These are phyloP conservation scores for Nadsonia starkeyi-henricii DNA, from an alignment of 1,139 yeast species.

Conservation along the genomic window DNA sequence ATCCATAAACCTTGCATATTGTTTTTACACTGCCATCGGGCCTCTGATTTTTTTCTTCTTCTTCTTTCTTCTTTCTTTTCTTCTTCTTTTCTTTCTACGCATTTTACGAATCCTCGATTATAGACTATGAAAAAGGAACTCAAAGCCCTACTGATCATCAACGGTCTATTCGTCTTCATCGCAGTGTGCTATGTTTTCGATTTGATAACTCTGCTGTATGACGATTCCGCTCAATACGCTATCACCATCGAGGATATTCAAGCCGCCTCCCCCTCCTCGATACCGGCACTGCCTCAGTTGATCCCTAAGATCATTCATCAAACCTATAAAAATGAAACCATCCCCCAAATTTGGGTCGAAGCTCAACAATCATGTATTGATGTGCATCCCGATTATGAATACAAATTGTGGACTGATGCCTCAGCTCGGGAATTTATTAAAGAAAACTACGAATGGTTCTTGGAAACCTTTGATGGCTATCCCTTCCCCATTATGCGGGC, in stretches of 20 bases:
- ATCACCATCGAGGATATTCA: conserved; percentile 43
- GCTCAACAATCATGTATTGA: conserved; percentile 68
- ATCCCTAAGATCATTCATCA: conserved; percentile 91
- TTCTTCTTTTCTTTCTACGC: no score
- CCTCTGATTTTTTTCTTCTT: no score
- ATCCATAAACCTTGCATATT: no score
- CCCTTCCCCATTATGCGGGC: conserved; percentile 79
- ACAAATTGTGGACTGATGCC: conserved; percentile 78
- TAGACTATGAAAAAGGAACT: conserved; percentile 17
- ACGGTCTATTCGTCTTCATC: conserved; percentile 33
- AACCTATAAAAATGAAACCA: conserved; percentile 64
- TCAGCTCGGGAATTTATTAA: conserved; percentile 67
- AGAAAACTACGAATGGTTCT: conserved; percentile 75
- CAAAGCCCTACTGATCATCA: conserved; percentile 17
- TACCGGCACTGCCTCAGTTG: conserved; percentile 17
- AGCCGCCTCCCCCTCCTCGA: conserved; percentile 12
- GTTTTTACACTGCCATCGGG: no score
- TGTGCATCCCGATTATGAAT: conserved; percentile 75
- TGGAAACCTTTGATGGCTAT: conserved; percentile 63
- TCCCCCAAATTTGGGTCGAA: conserved; percentile 69
- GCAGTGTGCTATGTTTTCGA: conserved; percentile 56
- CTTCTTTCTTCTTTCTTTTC: no score
- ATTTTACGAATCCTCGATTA: no score
- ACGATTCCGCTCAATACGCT: conserved; percentile 54
- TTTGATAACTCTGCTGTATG: conserved; percentile 59